Evolutionary conservation across 495 filamentous ascomycete species (phyloP).

Genomic region (Penicillium robsamsonii): DNA sequence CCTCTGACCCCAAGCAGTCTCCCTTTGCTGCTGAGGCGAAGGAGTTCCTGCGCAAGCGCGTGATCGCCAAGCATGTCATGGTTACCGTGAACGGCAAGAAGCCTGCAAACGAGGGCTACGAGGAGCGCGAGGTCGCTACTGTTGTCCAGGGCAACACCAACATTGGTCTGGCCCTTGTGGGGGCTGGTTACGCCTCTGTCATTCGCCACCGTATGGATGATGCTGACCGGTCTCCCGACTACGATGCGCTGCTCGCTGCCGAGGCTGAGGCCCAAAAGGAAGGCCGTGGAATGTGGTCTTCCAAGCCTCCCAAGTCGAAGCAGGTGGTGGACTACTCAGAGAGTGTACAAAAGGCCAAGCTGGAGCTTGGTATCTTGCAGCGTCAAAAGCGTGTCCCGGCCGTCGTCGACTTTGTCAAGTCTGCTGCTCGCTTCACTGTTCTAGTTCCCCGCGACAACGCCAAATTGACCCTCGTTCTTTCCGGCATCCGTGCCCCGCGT

Average conservation of each 20-base stretch:
- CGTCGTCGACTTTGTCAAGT: slow-evolving; percentile 95
- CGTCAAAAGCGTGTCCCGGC: slow-evolving; percentile 91
- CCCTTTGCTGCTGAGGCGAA: slow-evolving; percentile 92
- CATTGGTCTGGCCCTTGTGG: slow-evolving; percentile 76
- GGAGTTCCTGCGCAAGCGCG: slow-evolving; percentile 87
- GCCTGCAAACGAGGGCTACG: slow-evolving; percentile 84
- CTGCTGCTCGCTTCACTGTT: slow-evolving; percentile 88
- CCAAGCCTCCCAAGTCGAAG: slow-evolving; percentile 76
- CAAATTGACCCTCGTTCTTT: slow-evolving; percentile 93
- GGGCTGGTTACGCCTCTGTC: slow-evolving; percentile 88
- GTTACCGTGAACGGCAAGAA: slow-evolving; percentile 87
- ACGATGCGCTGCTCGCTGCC: slow-evolving; percentile 85
- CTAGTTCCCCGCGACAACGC: slow-evolving; percentile 89
- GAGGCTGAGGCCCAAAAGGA: slow-evolving; percentile 84
- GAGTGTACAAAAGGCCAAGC: slow-evolving; percentile 89
- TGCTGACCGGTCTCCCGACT: slow-evolving; percentile 85
- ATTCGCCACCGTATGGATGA: slow-evolving; percentile 93
- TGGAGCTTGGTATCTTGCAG: slow-evolving; percentile 79
- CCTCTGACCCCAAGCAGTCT: slow-evolving; percentile 73
- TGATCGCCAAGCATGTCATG: slow-evolving; percentile 94
- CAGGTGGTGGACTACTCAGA: slow-evolving; percentile 88
- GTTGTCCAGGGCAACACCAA: slow-evolving; percentile 82
- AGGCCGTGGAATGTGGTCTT: slow-evolving; percentile 89
- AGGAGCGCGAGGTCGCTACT: slow-evolving; percentile 92
- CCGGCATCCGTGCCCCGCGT: slow-evolving; percentile 87